Evolutionary conservation across 148 eudicot genomes (phyloP), one percentile per base, ranked within the genome.

Genomic region (Silene conica): DNA sequence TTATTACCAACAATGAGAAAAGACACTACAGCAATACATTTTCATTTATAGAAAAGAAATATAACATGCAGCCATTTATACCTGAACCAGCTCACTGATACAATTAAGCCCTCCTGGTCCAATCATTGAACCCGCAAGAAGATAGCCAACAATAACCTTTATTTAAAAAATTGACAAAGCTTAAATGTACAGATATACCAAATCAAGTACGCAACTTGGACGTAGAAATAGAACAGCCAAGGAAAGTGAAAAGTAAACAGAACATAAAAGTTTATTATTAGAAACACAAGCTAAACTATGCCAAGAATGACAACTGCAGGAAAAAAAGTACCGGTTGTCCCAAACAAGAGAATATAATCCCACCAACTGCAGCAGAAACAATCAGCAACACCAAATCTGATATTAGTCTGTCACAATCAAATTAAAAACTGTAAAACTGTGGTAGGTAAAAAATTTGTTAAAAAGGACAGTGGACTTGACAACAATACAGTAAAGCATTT

Each of bases 41-140:
- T 52, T 52, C 7, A 45, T 70, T 55, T 65, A 13, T 6, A 55
- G 22, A 14, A 52, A 56, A 70, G 22, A 25, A 6, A 70, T 7
- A 34, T 22, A 26, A 43, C 4, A 31, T 28, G 18, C 41, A 57
- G 62, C 62, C 46, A 65, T 59, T 57, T 67, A 54, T 13, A 94
- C 98, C 97, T 94, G 99, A 61, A 96, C 99, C 96, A 96, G 83
- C 81, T 96, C 99, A 84, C 92, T 90, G 73, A 96, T 86, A 76
- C 83, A 92, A 55, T 87, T 89, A 69, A 96, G 79, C 75, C 99
- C 99, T 61, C 99, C 99, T 55, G 99, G 99, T 71, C 99, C 99
- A 75, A 96, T 74, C 75, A 96, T 72, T 71, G 99, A 96, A 52
- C 99, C 99, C 6, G 99, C 99, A 65, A 96, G 94, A 79, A 96